phyloP scores from a whole-genome alignment of 2,329 filamentous ascomycete genomes.

The Aspergillus persii region DNA sequence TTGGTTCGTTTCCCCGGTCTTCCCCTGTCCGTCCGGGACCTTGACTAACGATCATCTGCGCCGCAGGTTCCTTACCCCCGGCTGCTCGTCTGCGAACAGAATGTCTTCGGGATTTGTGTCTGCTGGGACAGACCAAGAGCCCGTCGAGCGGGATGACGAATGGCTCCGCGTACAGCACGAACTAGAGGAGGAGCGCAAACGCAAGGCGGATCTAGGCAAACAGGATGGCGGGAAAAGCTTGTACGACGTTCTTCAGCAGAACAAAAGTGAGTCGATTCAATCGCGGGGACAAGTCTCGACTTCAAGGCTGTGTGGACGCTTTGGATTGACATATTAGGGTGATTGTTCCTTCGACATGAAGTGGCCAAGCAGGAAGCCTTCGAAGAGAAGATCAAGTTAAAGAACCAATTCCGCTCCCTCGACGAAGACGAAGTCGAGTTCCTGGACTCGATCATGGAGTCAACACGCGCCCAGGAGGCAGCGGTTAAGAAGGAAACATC shows the following conservation, averaged over 20 bases:
- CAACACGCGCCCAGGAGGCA: conserved; percentile 55
- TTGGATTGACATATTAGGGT: conserved; percentile 43
- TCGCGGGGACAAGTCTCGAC: not conserved
- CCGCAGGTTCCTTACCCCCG: not conserved
- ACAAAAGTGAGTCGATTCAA: conserved; percentile 46
- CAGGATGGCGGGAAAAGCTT: conserved; percentile 53
- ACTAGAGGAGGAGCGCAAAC: conserved; percentile 45
- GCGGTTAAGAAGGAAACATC: conserved; percentile 58
- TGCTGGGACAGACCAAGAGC: conserved; percentile 42
- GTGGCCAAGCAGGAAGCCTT: conserved; percentile 53
- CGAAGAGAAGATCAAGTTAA: conserved; percentile 50
- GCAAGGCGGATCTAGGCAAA: conserved; percentile 50
- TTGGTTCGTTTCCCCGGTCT: not conserved
- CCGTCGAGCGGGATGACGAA: conserved; percentile 41
- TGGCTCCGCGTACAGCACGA: conserved; percentile 46
- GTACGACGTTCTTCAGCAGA: conserved; percentile 49
- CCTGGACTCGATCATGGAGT: conserved; percentile 56
- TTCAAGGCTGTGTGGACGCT: conserved; percentile 7
- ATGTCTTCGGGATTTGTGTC: conserved; percentile 50
- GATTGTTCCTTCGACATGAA: conserved; percentile 23
- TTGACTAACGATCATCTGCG: not conserved
- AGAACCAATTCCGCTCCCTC: conserved; percentile 52
- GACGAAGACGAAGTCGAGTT: conserved; percentile 54
- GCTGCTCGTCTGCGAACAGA: not conserved
- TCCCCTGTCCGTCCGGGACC: too few species aligned